Evolutionary conservation across 2,329 filamentous ascomycete genomes (phyloP).

Genomic region (Gnomoniopsis sp.): DNA sequence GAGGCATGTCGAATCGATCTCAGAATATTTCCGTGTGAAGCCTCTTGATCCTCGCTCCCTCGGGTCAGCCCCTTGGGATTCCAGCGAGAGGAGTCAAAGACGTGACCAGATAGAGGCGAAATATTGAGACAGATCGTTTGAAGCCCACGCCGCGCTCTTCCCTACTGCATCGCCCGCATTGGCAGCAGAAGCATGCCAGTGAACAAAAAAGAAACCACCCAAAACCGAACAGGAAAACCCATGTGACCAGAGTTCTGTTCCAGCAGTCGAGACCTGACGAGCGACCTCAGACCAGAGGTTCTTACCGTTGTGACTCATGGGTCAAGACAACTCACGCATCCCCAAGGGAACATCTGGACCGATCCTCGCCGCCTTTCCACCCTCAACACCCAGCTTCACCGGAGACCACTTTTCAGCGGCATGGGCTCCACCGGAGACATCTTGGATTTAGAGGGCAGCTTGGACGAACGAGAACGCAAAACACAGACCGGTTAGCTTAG

Average conservation of each 20-base stretch:
- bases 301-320: constrained; percentile 77
- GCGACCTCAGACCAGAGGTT: constrained; percentile 67
- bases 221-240: constrained; percentile 23
- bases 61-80: constrained; percentile 34
- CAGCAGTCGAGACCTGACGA: constrained; percentile 70
- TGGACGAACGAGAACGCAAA: constrained; percentile 69
- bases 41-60: constrained; percentile 38
- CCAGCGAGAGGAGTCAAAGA: constrained; percentile 39
- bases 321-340: constrained; percentile 50
- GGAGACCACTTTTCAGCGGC: constrained; percentile 51
- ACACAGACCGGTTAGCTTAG: constrained; percentile 79
- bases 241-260: constrained; percentile 53
- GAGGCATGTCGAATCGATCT: constrained; percentile 33
- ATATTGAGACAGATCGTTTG: constrained; percentile 45
- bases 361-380: constrained; percentile 47
- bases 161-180: constrained; percentile 29
- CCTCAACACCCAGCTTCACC: constrained; percentile 32
- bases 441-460: constrained; percentile 60
- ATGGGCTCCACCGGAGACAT: constrained; percentile 28
- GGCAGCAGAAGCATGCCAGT: constrained; percentile 17
- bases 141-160: constrained; percentile 44
- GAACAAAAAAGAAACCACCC: constrained; percentile 20
- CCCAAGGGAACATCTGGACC: constrained; percentile 53
- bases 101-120: constrained; percentile 27
- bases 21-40: constrained; percentile 43